Conservation (phyloP, 176 grass and related monocot genomes). For the Lolium rigidum region DNA sequence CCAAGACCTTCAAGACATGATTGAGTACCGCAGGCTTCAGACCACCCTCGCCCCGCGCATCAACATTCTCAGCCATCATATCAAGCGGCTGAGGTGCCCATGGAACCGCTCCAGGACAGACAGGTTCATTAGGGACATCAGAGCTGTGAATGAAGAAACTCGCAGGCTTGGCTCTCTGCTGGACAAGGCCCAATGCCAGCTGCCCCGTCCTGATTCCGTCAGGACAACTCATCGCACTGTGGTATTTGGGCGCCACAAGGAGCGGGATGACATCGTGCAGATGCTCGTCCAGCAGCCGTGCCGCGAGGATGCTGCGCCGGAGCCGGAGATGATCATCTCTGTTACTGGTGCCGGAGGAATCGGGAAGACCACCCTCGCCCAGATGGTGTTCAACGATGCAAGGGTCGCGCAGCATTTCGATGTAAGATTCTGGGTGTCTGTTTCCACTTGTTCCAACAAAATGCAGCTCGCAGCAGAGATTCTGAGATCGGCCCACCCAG, state of each 20-base stretch:
- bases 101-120: background rate
- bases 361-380: background rate
- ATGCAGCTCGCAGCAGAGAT: background rate
- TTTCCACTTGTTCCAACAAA: background rate
- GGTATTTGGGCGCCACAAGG: background rate
- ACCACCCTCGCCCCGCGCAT: background rate
- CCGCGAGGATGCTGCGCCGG: background rate
- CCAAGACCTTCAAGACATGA: background rate
- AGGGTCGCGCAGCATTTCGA: background rate
- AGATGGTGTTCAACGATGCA: background rate
- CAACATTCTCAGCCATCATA: background rate
- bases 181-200: background rate
- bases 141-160: background rate
- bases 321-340: background rate
- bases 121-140: background rate
- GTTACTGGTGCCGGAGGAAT: background rate
- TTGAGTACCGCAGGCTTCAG: background rate
- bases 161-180: background rate
- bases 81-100: background rate
- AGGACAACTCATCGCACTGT: no score
- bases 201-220: background rate
- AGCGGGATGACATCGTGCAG: background rate
- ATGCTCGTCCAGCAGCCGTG: background rate
- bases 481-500: background rate
- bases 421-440: background rate